Evolutionary conservation across 768 basidiomycete genomes (phyloP), one percentile per base, ranked within the genome.

Genomic region (Rhodotorula graminis): DNA sequence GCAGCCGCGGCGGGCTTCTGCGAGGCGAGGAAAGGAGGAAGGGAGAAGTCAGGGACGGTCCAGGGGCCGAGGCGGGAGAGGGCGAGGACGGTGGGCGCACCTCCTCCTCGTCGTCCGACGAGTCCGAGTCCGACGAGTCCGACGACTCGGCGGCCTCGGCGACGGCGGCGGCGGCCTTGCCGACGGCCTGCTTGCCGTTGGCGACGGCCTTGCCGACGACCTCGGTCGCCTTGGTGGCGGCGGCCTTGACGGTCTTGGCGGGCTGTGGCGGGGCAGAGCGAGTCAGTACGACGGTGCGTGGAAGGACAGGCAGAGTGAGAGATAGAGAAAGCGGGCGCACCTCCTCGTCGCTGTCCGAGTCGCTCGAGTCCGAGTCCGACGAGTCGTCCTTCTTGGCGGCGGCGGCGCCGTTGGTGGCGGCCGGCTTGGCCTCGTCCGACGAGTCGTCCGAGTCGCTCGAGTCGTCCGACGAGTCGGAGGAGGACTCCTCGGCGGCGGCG

Each of bases 371-470:
- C 50, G 55, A 57, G 47, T 74, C 80, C 14, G 61, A 59, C 47
- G 59, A 64, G 63, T 67, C 67, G 63, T 64, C 71, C 61, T 66
- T 53, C 46, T 67, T 82, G 42, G 81, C 80, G 27, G 83, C 84
- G 42, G 81, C 80, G 27, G 83, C 84, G 27, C 82, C 82, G 67
- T 80, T 81, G 70, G 47, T 10, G 56, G 58, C 58, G n/a, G 57
- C 56, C 40, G 67, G 49, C 55, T 65, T 27, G 31, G 67, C 65
- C 18, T 72, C 71, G 40, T 65, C 66, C 29, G 53, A 49, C 18
- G 74, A 72, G 33, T 70, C 56, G 60, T 63, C 68, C 7, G 62
- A 65, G 47, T 72, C 71, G 40, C 62, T 64, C 29, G 53, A 49
- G 60, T 63, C 68, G 14, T 58, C 62, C 64, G 62, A 64, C 21